phyloP scores from a whole-genome alignment of 192 early-diverging fungal genomes.

The Spizellomyces punctatus region DNA sequence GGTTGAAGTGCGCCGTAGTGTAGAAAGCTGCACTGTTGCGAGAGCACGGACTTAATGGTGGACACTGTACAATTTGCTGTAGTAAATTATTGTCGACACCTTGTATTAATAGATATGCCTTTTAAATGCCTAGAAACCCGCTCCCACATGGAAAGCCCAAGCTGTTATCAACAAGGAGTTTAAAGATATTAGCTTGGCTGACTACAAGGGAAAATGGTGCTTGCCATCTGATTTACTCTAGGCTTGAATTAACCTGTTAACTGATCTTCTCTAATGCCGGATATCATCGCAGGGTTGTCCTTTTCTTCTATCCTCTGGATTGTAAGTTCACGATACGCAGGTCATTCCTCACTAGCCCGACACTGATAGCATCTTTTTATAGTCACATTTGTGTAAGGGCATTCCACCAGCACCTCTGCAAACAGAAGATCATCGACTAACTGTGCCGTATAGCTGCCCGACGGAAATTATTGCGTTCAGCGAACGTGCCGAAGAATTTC shows the following conservation, averaged over 20 bases:
- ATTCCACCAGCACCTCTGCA: no score
- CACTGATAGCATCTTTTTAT: slow-evolving; percentile 20
- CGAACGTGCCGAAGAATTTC: slow-evolving; percentile 62
- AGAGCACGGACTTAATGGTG: no score
- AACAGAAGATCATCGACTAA: no score
- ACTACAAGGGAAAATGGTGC: slow-evolving; percentile 57
- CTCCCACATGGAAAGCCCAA: slow-evolving; percentile 43
- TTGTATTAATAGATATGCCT: not conserved
- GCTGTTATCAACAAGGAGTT: slow-evolving; percentile 54
- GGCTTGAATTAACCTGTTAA: not conserved
- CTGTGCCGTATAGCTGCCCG: slow-evolving; percentile 40
- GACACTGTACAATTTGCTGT: no score
- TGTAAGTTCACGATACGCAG: slow-evolving; percentile 17
- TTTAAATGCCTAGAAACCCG: slow-evolving; percentile 26
- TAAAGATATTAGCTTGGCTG: slow-evolving; percentile 43
- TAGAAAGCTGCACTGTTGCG: no score
- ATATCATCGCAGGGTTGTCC: slow-evolving; percentile 29
- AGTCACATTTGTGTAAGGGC: slow-evolving; percentile 43
- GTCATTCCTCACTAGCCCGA: not conserved
- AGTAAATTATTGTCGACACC: not conserved
- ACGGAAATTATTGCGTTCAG: slow-evolving; percentile 61
- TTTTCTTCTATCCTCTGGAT: slow-evolving; percentile 54
- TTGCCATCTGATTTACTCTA: not conserved
- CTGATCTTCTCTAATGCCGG: not conserved
- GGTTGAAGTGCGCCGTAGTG: no score